Percentiles rank a stretch among this genome's conserved stretches.
phyloP scores from a whole-genome alignment of 768 basidiomycete genomes.

The Collybia nuda region DNA sequence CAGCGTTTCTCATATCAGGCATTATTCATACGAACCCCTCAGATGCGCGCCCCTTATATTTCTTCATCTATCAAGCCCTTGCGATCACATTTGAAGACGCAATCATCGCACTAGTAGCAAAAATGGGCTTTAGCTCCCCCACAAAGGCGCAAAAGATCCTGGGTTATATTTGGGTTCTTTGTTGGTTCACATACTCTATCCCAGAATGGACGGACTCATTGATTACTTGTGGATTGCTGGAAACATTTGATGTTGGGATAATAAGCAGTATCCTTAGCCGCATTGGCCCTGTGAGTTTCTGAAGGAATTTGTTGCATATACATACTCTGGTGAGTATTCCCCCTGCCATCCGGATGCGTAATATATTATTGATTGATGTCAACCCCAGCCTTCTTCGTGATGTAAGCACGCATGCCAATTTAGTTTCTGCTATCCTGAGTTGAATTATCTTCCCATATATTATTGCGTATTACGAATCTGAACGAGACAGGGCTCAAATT shows the following conservation, averaged over 20 bases:
- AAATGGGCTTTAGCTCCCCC: background rate
- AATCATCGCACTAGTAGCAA: slow-evolving; percentile 12
- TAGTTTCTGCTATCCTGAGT: too few species aligned
- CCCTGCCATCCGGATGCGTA: too few species aligned
- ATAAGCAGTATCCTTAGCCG: too few species aligned
- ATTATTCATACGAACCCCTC: slow-evolving; percentile 22
- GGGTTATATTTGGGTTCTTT: background rate
- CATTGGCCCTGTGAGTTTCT: too few species aligned
- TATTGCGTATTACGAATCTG: too few species aligned
- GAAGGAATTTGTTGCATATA: too few species aligned
- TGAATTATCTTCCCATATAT: too few species aligned
- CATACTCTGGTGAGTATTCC: too few species aligned
- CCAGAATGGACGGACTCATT: background rate
- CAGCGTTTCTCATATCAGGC: slow-evolving; percentile 34
- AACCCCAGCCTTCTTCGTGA: too few species aligned
- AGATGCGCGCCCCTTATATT: slow-evolving; percentile 14
- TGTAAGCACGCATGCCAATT: too few species aligned
- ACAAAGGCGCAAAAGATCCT: background rate
- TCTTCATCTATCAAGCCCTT: slow-evolving; percentile 29
- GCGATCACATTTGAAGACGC: slow-evolving; percentile 35
- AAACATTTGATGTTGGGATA: background rate
- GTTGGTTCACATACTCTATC: background rate
- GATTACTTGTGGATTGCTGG: background rate
- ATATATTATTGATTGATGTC: too few species aligned
- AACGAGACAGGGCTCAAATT: too few species aligned